Evolutionary conservation across 2,329 filamentous ascomycete species (phyloP).

Genomic region (Emergomyces orientalis): DNA sequence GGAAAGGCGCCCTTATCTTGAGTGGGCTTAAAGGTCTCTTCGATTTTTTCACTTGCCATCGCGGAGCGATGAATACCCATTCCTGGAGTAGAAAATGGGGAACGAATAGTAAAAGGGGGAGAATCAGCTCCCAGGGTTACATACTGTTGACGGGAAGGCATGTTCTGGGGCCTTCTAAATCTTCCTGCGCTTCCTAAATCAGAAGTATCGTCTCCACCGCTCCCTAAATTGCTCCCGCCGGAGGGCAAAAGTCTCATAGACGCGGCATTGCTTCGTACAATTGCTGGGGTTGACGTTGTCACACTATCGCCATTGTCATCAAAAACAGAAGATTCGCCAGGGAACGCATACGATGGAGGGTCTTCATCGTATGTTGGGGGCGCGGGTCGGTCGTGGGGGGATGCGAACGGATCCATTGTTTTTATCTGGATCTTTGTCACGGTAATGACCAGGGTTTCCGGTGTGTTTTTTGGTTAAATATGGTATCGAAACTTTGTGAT

Average conservation of each 20-base stretch:
- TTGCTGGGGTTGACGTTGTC: constrained; percentile 13
- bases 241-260: constrained; percentile 40
- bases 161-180: constrained; percentile 8
- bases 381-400: constrained; percentile 19
- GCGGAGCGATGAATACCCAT: neutral
- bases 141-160: constrained; percentile 24
- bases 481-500: neutral
- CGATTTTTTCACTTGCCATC: neutral
- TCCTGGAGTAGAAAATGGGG: neutral
- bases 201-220: constrained; percentile 2
- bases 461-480: neutral
- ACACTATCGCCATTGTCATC: constrained; percentile 26
- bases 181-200: constrained; percentile 11
- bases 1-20: neutral
- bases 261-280: constrained; percentile 23
- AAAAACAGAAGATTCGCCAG: constrained; percentile 25
- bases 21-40: neutral
- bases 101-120: constrained; percentile 11
- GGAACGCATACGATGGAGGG: constrained; percentile 33
- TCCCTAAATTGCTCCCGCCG: constrained; percentile 2
- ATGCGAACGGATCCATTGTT: constrained; percentile 15
- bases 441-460: neutral
- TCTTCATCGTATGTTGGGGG: constrained; percentile 35
- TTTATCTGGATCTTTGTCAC: neutral
- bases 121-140: constrained; percentile 18